These are phyloP conservation scores for Haberlea rhodopensis DNA, from an alignment of 257 asterid species.

Conservation along the genomic window DNA sequence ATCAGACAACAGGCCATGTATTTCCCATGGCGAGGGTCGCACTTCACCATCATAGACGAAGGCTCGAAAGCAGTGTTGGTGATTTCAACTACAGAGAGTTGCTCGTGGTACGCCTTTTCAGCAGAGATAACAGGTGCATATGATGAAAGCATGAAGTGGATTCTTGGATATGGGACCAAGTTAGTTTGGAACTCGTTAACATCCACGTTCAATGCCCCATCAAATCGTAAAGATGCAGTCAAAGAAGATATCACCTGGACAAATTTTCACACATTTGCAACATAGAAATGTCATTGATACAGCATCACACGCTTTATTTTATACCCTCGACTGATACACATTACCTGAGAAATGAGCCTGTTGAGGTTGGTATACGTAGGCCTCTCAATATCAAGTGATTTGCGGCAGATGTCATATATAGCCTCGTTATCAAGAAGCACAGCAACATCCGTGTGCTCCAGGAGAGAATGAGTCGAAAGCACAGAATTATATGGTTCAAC, in stretches of 20 bases:
- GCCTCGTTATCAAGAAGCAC: not conserved
- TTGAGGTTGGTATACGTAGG: not conserved
- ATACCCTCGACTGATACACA: too few species aligned
- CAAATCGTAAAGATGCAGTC: slow-evolving; percentile 1
- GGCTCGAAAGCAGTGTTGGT: not conserved
- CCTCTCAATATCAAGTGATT: not conserved
- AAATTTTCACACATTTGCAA: not conserved
- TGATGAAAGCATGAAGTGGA: slow-evolving; percentile 1
- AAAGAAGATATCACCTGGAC: not conserved
- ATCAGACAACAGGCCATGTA: not conserved
- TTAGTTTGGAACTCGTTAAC: not conserved
- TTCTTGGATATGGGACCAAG: slow-evolving; percentile 1
- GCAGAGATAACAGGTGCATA: not conserved
- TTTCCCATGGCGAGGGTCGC: not conserved
- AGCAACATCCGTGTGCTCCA: not conserved
- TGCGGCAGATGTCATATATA: not conserved
- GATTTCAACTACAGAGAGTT: not conserved
- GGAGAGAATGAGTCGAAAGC: slow-evolving; percentile 1
- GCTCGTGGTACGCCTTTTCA: not conserved
- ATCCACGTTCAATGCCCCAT: not conserved
- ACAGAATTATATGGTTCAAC: not conserved
- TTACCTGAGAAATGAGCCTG: not conserved
- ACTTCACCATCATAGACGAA: not conserved
- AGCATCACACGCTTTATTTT: not conserved
- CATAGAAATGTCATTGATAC: not conserved